phyloP scores from a whole-genome alignment of 441 rosid species.

The Pelargonium australe region DNA sequence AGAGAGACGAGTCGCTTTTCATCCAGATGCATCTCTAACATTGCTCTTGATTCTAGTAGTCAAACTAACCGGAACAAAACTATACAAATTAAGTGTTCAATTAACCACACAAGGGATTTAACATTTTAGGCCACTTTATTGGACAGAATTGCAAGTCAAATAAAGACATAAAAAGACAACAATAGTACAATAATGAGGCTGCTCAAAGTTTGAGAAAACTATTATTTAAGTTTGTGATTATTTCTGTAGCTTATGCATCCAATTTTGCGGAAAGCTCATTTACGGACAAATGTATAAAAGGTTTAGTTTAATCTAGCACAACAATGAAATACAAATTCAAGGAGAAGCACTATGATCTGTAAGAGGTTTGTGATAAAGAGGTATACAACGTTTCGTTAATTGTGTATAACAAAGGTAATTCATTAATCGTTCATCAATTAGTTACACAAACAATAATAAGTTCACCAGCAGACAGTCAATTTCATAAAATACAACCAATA shows the following conservation, averaged over 20 bases:
- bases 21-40: no score
- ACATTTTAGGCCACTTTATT: slow-evolving; percentile 2
- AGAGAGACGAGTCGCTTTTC: background rate
- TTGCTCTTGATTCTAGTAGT: background rate
- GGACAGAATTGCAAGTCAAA: background rate
- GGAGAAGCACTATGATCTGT: background rate
- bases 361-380: background rate
- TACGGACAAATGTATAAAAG: background rate
- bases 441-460: background rate
- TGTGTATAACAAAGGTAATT: background rate
- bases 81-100: background rate
- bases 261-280: background rate
- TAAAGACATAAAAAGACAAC: background rate
- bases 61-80: background rate
- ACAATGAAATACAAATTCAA: background rate
- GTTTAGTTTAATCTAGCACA: background rate
- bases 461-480: background rate
- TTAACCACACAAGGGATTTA: background rate
- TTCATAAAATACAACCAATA: background rate
- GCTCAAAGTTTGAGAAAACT: background rate
- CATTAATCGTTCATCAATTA: background rate
- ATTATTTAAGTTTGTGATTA: background rate
- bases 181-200: background rate
- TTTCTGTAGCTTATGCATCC: background rate
- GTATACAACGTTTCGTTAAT: background rate